Evolutionary conservation across 129 eudicot genomes (phyloP).

Genomic region (Logfia minima): DNA sequence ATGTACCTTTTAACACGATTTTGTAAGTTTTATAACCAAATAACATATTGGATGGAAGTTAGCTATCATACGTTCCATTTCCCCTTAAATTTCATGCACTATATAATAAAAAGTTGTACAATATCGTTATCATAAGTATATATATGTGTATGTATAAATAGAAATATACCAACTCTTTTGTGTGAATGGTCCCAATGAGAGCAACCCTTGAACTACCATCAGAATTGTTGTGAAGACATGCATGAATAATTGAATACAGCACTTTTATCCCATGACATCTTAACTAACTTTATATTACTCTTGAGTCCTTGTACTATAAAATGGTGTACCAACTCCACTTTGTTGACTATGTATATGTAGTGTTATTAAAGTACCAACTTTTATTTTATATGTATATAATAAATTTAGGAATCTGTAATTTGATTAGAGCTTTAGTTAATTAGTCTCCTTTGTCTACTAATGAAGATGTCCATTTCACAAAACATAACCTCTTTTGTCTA

Average conservation of each 20-base stretch:
- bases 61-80: too few species aligned
- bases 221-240: slow-evolving; percentile 28
- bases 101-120: too few species aligned
- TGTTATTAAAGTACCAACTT: slow-evolving; percentile 11
- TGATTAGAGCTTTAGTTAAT: not conserved
- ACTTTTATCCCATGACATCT: slow-evolving; percentile 26
- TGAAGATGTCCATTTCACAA: slow-evolving; percentile 1
- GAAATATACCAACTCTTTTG: not conserved
- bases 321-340: slow-evolving; percentile 26
- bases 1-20: too few species aligned
- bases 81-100: too few species aligned
- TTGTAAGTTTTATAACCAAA: too few species aligned
- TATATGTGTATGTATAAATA: too few species aligned
- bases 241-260: slow-evolving; percentile 36
- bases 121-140: too few species aligned
- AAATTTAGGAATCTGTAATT: slow-evolving; percentile 16
- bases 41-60: too few species aligned
- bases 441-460: not conserved
- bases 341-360: not conserved
- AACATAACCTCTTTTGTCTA: not conserved
- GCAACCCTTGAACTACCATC: slow-evolving; percentile 28
- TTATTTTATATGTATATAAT: not conserved
- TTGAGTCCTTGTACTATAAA: slow-evolving; percentile 12
- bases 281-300: slow-evolving; percentile 18
- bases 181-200: slow-evolving; percentile 31